A percentile compares a stretch with the other conserved stretches of the same genome.
Evolutionary conservation across 1,139 yeast species (phyloP).

Genomic region (Yamadazyma diospyri): DNA sequence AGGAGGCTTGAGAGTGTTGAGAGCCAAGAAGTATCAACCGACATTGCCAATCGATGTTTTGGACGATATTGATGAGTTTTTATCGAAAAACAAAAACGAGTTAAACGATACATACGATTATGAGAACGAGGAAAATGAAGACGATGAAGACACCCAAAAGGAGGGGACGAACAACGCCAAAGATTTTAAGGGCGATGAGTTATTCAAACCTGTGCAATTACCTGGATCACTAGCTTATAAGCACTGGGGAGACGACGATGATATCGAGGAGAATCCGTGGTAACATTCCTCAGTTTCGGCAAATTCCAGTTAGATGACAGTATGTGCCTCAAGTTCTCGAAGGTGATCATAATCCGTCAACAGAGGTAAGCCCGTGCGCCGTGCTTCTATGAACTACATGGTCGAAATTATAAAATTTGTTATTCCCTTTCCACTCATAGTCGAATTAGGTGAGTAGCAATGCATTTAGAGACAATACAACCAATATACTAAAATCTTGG

Average conservation of each 20-base stretch:
- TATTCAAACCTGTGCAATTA: conserved; percentile 47
- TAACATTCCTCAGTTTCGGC: too few relatives aligned
- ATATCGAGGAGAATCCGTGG: conserved; percentile 51
- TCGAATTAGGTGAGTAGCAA: too few relatives aligned
- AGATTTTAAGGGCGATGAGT: conserved; percentile 41
- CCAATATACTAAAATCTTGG: too few relatives aligned
- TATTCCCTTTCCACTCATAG: too few relatives aligned
- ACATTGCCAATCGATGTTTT: conserved; percentile 54
- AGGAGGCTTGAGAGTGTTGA: conserved; percentile 46
- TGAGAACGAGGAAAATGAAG: conserved; percentile 23
- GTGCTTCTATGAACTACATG: too few relatives aligned
- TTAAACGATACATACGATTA: conserved; percentile 36
- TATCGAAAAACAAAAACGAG: conserved; percentile 29
- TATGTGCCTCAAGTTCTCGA: too few relatives aligned
- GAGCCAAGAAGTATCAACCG: conserved; percentile 57
- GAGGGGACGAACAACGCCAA: conserved; percentile 11
- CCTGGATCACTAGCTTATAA: conserved; percentile 54
- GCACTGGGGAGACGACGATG: conserved; percentile 39
- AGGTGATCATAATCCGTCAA: too few relatives aligned
- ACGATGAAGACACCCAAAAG: conserved; percentile 33
- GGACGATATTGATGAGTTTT: conserved; percentile 62
- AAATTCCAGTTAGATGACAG: too few relatives aligned
- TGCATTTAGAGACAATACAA: too few relatives aligned
- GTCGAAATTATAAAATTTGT: too few relatives aligned
- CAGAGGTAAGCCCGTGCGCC: too few relatives aligned